A percentile compares a stretch with the other conserved stretches of the same genome.
phyloP scores from a whole-genome alignment of 306 rosid species.

The Urtica urens region DNA sequence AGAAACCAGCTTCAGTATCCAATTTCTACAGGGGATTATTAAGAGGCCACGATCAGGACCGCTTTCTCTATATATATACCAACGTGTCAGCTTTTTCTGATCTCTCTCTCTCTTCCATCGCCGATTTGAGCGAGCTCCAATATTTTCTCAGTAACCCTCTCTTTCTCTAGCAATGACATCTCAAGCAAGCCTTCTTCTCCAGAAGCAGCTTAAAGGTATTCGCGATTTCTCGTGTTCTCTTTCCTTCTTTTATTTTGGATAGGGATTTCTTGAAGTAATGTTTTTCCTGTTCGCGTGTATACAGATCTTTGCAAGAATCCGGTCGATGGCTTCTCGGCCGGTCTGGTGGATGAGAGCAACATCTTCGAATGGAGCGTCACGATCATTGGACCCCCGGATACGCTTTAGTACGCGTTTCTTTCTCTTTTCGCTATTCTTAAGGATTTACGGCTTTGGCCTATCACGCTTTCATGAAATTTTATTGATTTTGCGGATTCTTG shows the following conservation, averaged over 20 bases:
- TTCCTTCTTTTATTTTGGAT: slow-evolving; percentile 9
- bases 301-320: slow-evolving; percentile 94
- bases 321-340: slow-evolving; percentile 94
- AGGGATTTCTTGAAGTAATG: slow-evolving; percentile 12
- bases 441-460: not conserved
- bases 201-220: slow-evolving; percentile 85
- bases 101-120: slow-evolving; percentile 14
- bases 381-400: slow-evolving; percentile 96
- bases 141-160: slow-evolving; percentile 1
- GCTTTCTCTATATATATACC: slow-evolving; percentile 20
- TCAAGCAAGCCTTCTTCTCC: slow-evolving; percentile 94
- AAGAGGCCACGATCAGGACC: slow-evolving; percentile 10
- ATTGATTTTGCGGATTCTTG: slow-evolving; percentile 3
- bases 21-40: not conserved
- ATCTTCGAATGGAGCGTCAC: slow-evolving; percentile 99
- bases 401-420: slow-evolving; percentile 59
- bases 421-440: not conserved
- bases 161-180: slow-evolving; percentile 42
- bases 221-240: not conserved
- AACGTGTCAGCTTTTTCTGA: slow-evolving; percentile 14
- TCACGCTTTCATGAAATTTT: not conserved
- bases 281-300: not conserved
- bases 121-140: slow-evolving; percentile 14
- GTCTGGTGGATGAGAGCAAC: slow-evolving; percentile 79
- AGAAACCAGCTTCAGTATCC: not conserved